A percentile compares a stretch with the other conserved stretches of the same genome.
These are phyloP conservation scores for Boletellus ananiceps DNA, from an alignment of 768 basidiomycete genomes.

Conservation along the genomic window DNA sequence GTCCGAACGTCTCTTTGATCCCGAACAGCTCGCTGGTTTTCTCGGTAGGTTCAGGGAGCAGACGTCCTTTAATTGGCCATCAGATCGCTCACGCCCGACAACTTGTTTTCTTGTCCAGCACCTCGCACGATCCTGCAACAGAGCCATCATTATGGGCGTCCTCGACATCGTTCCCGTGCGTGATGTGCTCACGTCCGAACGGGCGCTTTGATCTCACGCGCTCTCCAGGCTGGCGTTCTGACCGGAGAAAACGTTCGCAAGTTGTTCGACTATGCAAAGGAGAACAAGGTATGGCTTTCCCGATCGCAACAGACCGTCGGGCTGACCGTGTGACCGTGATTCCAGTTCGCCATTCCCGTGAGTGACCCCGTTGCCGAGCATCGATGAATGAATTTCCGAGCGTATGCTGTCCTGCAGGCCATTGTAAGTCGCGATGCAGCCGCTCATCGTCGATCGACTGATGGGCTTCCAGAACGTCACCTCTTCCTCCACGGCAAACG, in stretches of 20 bases:
- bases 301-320: not conserved
- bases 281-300: constrained; percentile 59
- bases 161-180: constrained; percentile 82
- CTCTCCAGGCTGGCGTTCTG: constrained; percentile 79
- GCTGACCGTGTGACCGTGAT: constrained; percentile 12
- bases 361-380: constrained; percentile 31
- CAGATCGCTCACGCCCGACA: not conserved
- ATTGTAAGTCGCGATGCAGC: constrained; percentile 52
- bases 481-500: constrained; percentile 92
- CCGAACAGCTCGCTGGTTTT: not conserved
- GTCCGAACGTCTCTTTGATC: not conserved
- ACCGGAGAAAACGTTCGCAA: constrained; percentile 94
- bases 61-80: not conserved
- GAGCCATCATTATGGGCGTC: constrained; percentile 53
- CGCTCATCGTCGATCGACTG: not conserved
- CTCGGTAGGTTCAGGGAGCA: constrained; percentile 10
- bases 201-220: constrained; percentile 2
- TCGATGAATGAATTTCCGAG: not conserved
- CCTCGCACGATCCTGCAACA: constrained; percentile 7
- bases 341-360: constrained; percentile 80
- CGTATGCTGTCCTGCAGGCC: constrained; percentile 42
- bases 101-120: constrained; percentile 6
- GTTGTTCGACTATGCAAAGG: constrained; percentile 91
- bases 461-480: constrained; percentile 76
- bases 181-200: constrained; percentile 6